Conservation (phyloP, 805 yeast genomes). For the Kuraishia cidri region DNA sequence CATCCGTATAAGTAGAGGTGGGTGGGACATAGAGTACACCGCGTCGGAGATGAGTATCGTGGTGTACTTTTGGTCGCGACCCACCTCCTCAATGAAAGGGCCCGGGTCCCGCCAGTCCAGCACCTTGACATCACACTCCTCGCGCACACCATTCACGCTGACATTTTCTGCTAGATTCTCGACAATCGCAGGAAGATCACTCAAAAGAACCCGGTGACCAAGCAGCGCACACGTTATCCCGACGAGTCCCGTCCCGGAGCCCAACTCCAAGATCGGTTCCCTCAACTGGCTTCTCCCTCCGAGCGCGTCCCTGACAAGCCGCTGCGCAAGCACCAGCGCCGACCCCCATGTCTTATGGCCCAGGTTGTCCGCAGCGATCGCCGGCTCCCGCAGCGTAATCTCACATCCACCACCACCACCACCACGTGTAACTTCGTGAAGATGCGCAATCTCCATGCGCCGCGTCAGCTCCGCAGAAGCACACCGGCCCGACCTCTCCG, state of each 20-base stretch:
- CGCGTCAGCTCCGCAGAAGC: slow-evolving; percentile 71
- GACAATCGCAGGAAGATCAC: slow-evolving; percentile 76
- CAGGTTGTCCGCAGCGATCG: slow-evolving; percentile 75
- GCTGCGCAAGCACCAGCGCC: slow-evolving; percentile 55
- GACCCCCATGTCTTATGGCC: slow-evolving; percentile 98
- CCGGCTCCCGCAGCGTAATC: slow-evolving; percentile 64
- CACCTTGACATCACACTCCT: slow-evolving; percentile 29
- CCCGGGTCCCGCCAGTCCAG: slow-evolving; percentile 75
- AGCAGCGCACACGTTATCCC: slow-evolving; percentile 61
- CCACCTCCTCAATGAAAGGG: slow-evolving; percentile 18
- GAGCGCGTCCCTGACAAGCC: slow-evolving; percentile 27
- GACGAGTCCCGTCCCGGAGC: slow-evolving; percentile 90
- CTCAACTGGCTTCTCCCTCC: background rate
- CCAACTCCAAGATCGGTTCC: slow-evolving; percentile 59
- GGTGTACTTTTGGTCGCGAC: slow-evolving; percentile 29
- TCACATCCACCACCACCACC: slow-evolving; percentile 6
- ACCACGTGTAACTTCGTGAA: slow-evolving; percentile 17
- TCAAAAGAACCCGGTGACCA: slow-evolving; percentile 42
- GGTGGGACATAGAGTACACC: slow-evolving; percentile 77
- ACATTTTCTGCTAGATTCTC: slow-evolving; percentile 58
- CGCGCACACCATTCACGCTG: slow-evolving; percentile 35
- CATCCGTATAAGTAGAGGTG: slow-evolving; percentile 60
- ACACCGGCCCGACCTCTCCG: slow-evolving; percentile 79
- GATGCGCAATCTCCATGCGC: slow-evolving; percentile 36
- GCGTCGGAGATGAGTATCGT: slow-evolving; percentile 81